Percentiles rank a stretch among this genome's conserved stretches.
Conservation (phyloP, 2,329 filamentous ascomycete genomes). For the Sporothrix variecibatus region DNA sequence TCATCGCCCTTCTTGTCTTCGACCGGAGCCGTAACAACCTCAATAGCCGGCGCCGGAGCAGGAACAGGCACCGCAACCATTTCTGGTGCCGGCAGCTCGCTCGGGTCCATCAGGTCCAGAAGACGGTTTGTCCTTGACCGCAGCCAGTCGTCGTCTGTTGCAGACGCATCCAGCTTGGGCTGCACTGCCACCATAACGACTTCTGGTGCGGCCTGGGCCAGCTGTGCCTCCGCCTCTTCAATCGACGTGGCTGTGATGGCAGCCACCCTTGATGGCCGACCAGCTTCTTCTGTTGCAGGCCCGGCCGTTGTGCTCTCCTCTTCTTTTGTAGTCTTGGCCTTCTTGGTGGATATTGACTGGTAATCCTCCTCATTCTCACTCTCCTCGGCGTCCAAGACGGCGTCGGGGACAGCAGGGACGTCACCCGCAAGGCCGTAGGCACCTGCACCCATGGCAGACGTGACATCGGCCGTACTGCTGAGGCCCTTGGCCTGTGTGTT, state of each 20-base stretch:
- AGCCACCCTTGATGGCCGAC: conserved; percentile 19
- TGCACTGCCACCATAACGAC: background rate
- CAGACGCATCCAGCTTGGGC: conserved; percentile 32
- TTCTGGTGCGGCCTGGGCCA: conserved; percentile 1
- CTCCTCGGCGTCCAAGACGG: conserved; percentile 47
- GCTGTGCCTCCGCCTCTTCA: conserved; percentile 26
- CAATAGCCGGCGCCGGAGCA: conserved; percentile 23
- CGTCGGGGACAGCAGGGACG: background rate
- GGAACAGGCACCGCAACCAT: conserved; percentile 24
- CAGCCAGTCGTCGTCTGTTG: conserved; percentile 87
- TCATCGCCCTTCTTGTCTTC: conserved; percentile 25
- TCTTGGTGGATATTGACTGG: conserved; percentile 60
- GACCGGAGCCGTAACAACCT: background rate
- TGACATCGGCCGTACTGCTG: conserved; percentile 31
- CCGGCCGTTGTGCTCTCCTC: background rate
- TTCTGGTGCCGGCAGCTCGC: conserved; percentile 46
- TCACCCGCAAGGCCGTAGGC: conserved; percentile 3
- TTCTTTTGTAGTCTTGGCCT: conserved; percentile 41
- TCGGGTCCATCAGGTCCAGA: conserved; percentile 79
- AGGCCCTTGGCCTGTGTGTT: conserved; percentile 51
- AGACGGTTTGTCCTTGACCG: conserved; percentile 84
- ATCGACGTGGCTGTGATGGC: conserved; percentile 28
- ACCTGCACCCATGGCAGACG: conserved; percentile 17
- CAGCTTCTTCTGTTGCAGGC: background rate
- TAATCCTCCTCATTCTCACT: conserved; percentile 79